Conservation (phyloP, 805 yeast species). For the Wickerhamomyces bisporus region DNA sequence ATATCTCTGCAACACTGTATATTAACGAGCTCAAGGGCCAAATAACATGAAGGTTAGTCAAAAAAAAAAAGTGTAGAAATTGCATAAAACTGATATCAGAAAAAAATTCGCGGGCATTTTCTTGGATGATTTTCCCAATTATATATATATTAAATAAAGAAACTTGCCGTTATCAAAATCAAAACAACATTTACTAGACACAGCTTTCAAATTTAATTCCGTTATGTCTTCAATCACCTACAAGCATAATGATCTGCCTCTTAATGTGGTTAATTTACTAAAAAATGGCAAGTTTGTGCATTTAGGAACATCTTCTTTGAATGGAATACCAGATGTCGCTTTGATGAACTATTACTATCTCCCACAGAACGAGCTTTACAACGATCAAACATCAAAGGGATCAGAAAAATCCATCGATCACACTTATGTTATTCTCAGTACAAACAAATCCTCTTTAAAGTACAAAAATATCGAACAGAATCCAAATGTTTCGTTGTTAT, state of each 20-base stretch:
- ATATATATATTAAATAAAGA: too few relatives aligned
- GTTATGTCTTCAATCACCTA: conserved; percentile 27
- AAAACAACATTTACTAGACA: too few relatives aligned
- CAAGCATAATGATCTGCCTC: conserved; percentile 29
- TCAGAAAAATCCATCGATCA: conserved; percentile 30
- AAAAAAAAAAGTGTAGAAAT: too few relatives aligned
- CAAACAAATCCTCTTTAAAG: conserved; percentile 69
- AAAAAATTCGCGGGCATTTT: too few relatives aligned
- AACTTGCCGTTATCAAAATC: too few relatives aligned
- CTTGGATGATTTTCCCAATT: too few relatives aligned
- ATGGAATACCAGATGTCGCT: conserved; percentile 76
- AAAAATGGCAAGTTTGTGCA: conserved; percentile 69
- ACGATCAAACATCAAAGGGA: conserved; percentile 13
- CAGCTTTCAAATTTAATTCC: too few relatives aligned
- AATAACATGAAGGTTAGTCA: too few relatives aligned
- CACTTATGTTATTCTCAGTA: conserved; percentile 62
- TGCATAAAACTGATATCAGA: too few relatives aligned
- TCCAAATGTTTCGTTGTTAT: conserved; percentile 73
- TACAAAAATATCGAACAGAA: conserved; percentile 63
- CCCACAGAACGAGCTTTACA: conserved; percentile 32
- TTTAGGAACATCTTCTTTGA: conserved; percentile 65
- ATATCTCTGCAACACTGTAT: background rate
- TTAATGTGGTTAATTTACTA: conserved; percentile 39
- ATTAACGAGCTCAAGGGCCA: too few relatives aligned
- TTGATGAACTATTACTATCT: conserved; percentile 86